Percentiles rank a stretch among this genome's conserved stretches.
phyloP scores from a whole-genome alignment of 1,284 basidiomycete species.

The Polyporus tsugae region DNA sequence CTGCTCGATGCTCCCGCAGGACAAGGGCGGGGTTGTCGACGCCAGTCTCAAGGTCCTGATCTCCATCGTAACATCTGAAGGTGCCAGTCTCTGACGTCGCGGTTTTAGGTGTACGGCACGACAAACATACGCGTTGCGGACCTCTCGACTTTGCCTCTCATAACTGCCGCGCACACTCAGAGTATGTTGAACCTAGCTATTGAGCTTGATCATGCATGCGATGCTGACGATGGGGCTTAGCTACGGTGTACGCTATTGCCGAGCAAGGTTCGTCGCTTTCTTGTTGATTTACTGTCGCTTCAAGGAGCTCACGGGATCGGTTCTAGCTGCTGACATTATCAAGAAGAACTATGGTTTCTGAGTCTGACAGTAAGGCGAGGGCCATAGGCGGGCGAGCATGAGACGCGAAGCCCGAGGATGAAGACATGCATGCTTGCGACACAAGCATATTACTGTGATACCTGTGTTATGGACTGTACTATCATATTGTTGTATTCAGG shows the following conservation, averaged over 20 bases:
- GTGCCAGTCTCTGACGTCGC: neutral
- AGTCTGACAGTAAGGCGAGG: neutral
- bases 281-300: neutral
- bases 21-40: slow-evolving; percentile 65
- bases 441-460: neutral
- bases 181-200: slow-evolving; percentile 7
- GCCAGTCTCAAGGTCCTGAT: slow-evolving; percentile 51
- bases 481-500: neutral
- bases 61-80: too few relatives aligned
- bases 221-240: neutral
- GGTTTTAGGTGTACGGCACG: slow-evolving; percentile 39
- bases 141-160: slow-evolving; percentile 38
- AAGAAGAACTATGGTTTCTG: neutral
- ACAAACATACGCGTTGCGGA: slow-evolving; percentile 44
- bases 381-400: neutral
- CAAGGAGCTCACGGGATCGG: neutral
- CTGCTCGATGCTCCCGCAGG: slow-evolving; percentile 61
- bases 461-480: neutral
- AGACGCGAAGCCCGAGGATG: neutral
- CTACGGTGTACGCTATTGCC: neutral
- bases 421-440: neutral
- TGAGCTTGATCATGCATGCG: neutral
- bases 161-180: slow-evolving; percentile 35
- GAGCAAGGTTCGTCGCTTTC: neutral
- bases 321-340: neutral